A percentile compares a stretch with the other conserved stretches of the same genome.
Evolutionary conservation across 495 filamentous ascomycete species (phyloP).

Genomic region (Penicillium argentinense): DNA sequence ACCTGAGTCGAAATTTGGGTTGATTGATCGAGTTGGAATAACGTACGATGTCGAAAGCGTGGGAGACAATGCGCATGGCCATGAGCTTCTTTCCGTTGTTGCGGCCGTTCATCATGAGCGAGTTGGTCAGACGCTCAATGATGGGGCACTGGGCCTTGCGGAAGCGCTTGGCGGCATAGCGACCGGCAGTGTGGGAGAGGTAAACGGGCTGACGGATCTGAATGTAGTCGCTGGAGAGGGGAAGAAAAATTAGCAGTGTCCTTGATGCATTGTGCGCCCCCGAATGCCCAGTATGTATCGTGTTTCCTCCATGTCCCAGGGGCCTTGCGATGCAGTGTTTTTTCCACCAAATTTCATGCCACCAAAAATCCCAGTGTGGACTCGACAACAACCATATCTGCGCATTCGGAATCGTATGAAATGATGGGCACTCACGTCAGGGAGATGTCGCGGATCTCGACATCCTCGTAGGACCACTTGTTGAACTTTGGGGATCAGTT

Average conservation of each 20-base stretch:
- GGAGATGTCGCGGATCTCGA: constrained; percentile 98
- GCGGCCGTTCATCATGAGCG: constrained; percentile 99
- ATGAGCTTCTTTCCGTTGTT: constrained; percentile 99
- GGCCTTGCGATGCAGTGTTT: background rate
- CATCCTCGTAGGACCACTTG: constrained; percentile 97
- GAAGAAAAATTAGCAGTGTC: constrained; percentile 18
- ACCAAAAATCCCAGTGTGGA: background rate
- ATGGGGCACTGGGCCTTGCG: constrained; percentile 99
- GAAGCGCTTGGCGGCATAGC: constrained; percentile 99
- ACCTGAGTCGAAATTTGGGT: constrained; percentile 2
- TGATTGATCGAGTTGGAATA: background rate
- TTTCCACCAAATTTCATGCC: background rate
- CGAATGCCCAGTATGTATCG: background rate
- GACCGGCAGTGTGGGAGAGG: constrained; percentile 96
- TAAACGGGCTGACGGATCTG: constrained; percentile 98
- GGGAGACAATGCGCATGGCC: constrained; percentile 98
- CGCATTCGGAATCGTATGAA: constrained; percentile 5
- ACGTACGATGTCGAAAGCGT: constrained; percentile 98
- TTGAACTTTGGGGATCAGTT: constrained; percentile 59
- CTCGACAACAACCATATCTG: background rate
- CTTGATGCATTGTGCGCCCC: background rate
- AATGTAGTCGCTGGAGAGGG: constrained; percentile 83
- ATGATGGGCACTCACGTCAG: constrained; percentile 78
- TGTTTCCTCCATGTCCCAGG: background rate
- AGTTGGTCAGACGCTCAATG: constrained; percentile 99